A percentile compares a stretch with the other conserved stretches of the same genome.
These are phyloP conservation scores for Knufia petricola DNA, from an alignment of 2,329 filamentous ascomycete genomes.

Conservation along the genomic window DNA sequence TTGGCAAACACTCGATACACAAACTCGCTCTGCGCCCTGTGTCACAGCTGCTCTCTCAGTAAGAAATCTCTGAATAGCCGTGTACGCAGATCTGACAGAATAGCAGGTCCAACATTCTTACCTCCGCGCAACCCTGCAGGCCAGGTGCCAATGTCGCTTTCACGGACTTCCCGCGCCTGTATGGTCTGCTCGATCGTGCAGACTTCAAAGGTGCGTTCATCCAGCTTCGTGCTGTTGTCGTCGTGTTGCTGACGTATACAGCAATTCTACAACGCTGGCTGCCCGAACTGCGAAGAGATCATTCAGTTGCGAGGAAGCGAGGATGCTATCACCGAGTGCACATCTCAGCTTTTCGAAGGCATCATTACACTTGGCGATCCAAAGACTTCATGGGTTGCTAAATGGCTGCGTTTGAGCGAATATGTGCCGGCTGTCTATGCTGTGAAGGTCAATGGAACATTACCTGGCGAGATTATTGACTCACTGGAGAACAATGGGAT, in stretches of 20 bases:
- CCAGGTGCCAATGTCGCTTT: constrained; percentile 44
- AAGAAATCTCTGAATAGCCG: not conserved
- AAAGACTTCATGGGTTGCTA: constrained; percentile 83
- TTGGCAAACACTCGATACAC: not conserved
- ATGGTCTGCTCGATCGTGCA: constrained; percentile 98
- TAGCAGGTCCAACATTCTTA: not conserved
- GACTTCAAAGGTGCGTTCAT: constrained; percentile 57
- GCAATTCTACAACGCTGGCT: constrained; percentile 80
- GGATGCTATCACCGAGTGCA: constrained; percentile 84
- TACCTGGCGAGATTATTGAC: constrained; percentile 49
- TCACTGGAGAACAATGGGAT: constrained; percentile 50
- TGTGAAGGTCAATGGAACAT: constrained; percentile 75
- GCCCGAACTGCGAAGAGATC: constrained; percentile 93
- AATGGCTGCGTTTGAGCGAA: constrained; percentile 83
- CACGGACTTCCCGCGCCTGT: constrained; percentile 86
- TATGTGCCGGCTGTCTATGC: constrained; percentile 89
- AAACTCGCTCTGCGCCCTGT: not conserved
- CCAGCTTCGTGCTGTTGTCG: not conserved
- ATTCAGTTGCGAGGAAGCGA: constrained; percentile 69
- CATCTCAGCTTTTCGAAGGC: constrained; percentile 91
- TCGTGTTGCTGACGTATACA: constrained; percentile 29
- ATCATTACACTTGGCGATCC: constrained; percentile 78
- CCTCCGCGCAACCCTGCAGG: not conserved
- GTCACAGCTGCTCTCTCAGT: not conserved
- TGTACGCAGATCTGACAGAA: not conserved